Evolutionary conservation across 345 rosid species (phyloP).

Genomic region (Noccaea bulbosa): DNA sequence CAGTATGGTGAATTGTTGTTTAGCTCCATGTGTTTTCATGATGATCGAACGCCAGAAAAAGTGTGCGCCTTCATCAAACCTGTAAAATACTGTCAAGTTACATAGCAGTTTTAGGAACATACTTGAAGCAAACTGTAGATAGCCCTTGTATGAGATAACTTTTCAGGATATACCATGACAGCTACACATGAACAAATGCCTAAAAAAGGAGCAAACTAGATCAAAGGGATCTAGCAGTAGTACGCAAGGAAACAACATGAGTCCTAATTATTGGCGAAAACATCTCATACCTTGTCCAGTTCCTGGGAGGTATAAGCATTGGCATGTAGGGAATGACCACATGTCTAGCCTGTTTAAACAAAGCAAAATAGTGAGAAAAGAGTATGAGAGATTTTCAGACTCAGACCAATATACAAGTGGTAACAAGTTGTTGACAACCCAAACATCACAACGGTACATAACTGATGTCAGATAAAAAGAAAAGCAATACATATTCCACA

Average conservation of each 20-base stretch:
- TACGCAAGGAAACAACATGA: constrained; percentile 19
- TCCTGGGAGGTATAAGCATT: constrained; percentile 87
- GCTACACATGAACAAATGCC: constrained; percentile 14
- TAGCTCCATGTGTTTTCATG: constrained; percentile 96
- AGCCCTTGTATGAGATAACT: not conserved
- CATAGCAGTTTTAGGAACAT: constrained; percentile 34
- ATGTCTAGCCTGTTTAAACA: constrained; percentile 78
- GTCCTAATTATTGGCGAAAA: constrained; percentile 11
- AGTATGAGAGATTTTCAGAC: constrained; percentile 30
- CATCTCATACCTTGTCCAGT: constrained; percentile 91
- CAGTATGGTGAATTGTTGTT: constrained; percentile 67
- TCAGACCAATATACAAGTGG: constrained; percentile 21
- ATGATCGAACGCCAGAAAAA: constrained; percentile 81
- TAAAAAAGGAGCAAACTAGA: constrained; percentile 20
- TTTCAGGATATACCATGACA: constrained; percentile 26
- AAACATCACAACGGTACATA: constrained; percentile 25
- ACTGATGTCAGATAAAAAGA: constrained; percentile 22
- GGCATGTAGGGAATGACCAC: constrained; percentile 99
- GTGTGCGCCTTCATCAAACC: constrained; percentile 89
- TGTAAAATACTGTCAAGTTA: constrained; percentile 47
- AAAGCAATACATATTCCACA: constrained; percentile 26
- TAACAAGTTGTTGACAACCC: constrained; percentile 22
- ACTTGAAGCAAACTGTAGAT: constrained; percentile 17
- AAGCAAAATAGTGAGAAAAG: constrained; percentile 37
- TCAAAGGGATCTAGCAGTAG: constrained; percentile 12